Evolutionary conservation across 352 stramenopile species (phyloP), one percentile per base, ranked within the genome.

Genomic region (Halophytophthora polymorphica): DNA sequence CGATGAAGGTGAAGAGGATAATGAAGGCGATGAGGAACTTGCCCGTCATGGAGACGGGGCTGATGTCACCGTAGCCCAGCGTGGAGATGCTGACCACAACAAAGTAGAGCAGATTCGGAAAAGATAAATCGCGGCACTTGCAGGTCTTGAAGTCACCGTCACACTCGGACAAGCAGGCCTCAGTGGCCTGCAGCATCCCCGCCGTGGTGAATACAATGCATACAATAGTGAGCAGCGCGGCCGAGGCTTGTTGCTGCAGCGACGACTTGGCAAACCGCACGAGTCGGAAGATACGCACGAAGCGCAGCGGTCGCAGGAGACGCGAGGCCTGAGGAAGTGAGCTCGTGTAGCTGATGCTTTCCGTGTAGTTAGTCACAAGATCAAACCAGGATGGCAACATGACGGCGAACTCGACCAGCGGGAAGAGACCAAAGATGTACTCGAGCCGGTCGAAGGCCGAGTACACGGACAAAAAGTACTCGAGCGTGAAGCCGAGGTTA

Each of bases 31-130:
- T 86, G 42, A 88, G 62, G 19, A 89, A 82, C 40, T 88, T 88
- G n/a, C 85, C 84, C 1, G 55, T 69, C 2, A 50, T 68, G 6
- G 83, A 90, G 49, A 81, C 64, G 0, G 81, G 83, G 14, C 65
- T 65, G 18, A 95, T 86, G 45, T 95, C 85, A 3, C 85, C 85
- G 49, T 93, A 95, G 2, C 85, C 84, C 10, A 95, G 68, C 4
- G 85, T 93, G 2, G 82, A 90, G 29, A 93, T 92, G 29, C 80
- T 92, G n/a, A 92, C 82, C 19, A 92, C 69, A 17, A 88, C 77
- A 50, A 90, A 90, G 58, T 92, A 92, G 21, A 92, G 66, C 53
- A 87, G 76, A 45, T 92, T 73, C 25, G 88, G 66, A 53, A 86
- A 89, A 14, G 69, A 71, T 17, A 86, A 62, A 45, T 85, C 66